These are phyloP conservation scores for Saccharomyces eubayanus DNA, from an alignment of 805 yeast species.

Conservation along the genomic window DNA sequence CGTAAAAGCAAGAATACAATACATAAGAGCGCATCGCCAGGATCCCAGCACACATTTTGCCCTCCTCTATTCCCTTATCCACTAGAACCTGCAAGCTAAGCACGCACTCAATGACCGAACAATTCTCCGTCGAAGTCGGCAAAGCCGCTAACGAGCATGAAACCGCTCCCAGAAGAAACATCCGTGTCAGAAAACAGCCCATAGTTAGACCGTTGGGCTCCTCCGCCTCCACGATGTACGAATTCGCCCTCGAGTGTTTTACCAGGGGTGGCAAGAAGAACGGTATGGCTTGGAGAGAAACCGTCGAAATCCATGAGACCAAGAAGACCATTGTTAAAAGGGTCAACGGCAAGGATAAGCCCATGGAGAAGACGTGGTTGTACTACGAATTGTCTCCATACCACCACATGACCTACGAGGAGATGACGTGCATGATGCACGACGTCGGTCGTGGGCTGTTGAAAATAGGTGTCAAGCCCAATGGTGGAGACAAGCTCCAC, in stretches of 20 bases:
- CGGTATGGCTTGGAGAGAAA: constrained; percentile 73
- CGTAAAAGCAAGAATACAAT: not conserved
- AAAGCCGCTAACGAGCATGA: constrained; percentile 60
- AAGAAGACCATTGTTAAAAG: constrained; percentile 63
- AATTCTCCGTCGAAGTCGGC: constrained; percentile 52
- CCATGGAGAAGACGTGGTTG: constrained; percentile 79
- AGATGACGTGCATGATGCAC: constrained; percentile 43
- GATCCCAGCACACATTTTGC: not conserved
- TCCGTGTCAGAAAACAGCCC: constrained; percentile 34
- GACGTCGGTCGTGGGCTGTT: constrained; percentile 68
- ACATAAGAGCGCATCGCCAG: not conserved
- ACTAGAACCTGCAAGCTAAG: not conserved
- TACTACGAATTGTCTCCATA: constrained; percentile 74
- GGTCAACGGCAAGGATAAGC: constrained; percentile 65
- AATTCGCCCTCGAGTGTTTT: constrained; percentile 56
- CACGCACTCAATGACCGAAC: constrained; percentile 2
- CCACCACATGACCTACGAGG: constrained; percentile 52
- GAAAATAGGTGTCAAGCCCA: constrained; percentile 60
- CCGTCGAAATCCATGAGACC: constrained; percentile 67
- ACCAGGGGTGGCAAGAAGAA: constrained; percentile 43
- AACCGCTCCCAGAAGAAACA: constrained; percentile 74
- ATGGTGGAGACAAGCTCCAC: constrained; percentile 56
- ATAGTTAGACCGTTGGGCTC: constrained; percentile 55
- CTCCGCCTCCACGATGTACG: constrained; percentile 62
- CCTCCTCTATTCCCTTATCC: not conserved